These are phyloP conservation scores for Vicia faba DNA, from an alignment of 306 rosid genomes.

Conservation along the genomic window DNA sequence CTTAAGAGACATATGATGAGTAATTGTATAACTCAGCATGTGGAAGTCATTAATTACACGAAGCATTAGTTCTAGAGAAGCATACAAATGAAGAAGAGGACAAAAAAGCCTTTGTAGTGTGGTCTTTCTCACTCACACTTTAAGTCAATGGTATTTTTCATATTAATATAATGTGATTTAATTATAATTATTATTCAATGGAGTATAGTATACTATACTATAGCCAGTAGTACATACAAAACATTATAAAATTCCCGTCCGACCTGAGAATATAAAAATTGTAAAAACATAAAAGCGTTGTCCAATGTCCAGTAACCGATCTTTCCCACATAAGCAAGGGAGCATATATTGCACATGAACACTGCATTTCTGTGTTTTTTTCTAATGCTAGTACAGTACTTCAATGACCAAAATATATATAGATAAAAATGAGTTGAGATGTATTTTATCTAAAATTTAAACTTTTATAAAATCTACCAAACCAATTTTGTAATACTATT, in stretches of 20 bases:
- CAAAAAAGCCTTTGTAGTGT: slow-evolving; percentile 53
- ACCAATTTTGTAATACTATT: no score
- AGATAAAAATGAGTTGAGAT: no score
- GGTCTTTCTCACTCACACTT: slow-evolving; percentile 43
- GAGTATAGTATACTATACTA: not conserved
- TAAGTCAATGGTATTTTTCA: slow-evolving; percentile 43
- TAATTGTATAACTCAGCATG: not conserved
- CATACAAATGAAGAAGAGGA: slow-evolving; percentile 49
- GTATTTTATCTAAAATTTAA: no score
- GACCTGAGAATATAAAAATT: slow-evolving; percentile 41
- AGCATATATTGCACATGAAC: slow-evolving; percentile 65
- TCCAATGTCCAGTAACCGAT: slow-evolving; percentile 24
- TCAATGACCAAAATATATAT: no score
- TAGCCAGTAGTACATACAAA: slow-evolving; percentile 1
- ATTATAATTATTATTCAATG: slow-evolving; percentile 1
- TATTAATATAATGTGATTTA: not conserved
- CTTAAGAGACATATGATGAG: not conserved
- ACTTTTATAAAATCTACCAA: no score
- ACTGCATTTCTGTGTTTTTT: slow-evolving; percentile 9
- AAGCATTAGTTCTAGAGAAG: slow-evolving; percentile 43
- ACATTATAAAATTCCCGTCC: slow-evolving; percentile 27
- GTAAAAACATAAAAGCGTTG: slow-evolving; percentile 27
- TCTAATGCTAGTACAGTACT: no score
- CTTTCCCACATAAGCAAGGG: slow-evolving; percentile 45
- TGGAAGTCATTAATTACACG: slow-evolving; percentile 29